These are phyloP conservation scores for Circinella minor DNA, from an alignment of 371 early-diverging fungal species.

Conservation along the genomic window DNA sequence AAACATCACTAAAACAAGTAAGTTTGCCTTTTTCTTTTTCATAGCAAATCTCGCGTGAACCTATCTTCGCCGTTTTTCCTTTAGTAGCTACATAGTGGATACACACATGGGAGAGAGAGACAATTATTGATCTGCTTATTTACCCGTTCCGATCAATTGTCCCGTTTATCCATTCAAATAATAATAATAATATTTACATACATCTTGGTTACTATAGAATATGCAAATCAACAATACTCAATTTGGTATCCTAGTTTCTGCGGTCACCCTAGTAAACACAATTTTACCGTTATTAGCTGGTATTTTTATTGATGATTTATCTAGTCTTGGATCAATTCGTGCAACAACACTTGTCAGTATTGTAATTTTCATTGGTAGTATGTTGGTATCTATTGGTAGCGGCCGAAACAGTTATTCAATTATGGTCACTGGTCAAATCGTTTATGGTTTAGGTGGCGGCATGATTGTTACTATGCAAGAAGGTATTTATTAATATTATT, in stretches of 20 bases:
- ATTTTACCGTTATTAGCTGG: conserved; percentile 71
- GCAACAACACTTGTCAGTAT: conserved; percentile 41
- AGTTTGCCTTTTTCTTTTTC: conserved; percentile 8
- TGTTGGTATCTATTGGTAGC: conserved; percentile 40
- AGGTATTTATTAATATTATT: conserved; percentile 1
- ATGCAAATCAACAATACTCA: conserved; percentile 71
- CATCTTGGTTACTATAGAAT: conserved; percentile 17
- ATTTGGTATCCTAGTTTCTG: conserved; percentile 71
- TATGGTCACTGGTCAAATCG: conserved; percentile 50
- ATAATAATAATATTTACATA: background rate
- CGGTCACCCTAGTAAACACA: conserved; percentile 74
- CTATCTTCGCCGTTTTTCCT: background rate
- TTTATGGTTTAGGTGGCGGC: conserved; percentile 52
- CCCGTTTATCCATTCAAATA: conserved; percentile 2
- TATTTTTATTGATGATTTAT: conserved; percentile 52
- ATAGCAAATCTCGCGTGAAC: background rate
- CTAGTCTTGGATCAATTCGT: conserved; percentile 41
- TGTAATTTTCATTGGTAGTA: conserved; percentile 37
- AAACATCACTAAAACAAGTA: conserved; percentile 44
- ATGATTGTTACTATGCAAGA: conserved; percentile 55
- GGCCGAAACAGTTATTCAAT: conserved; percentile 35
- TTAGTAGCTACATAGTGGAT: too few species aligned
- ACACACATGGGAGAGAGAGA: too few species aligned
- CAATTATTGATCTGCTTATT: background rate
- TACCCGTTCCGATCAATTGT: too few species aligned